Evolutionary conservation across 2,329 filamentous ascomycete species (phyloP), one percentile per base, ranked within the genome.

Genomic region (Thielaviopsis cerberus): DNA sequence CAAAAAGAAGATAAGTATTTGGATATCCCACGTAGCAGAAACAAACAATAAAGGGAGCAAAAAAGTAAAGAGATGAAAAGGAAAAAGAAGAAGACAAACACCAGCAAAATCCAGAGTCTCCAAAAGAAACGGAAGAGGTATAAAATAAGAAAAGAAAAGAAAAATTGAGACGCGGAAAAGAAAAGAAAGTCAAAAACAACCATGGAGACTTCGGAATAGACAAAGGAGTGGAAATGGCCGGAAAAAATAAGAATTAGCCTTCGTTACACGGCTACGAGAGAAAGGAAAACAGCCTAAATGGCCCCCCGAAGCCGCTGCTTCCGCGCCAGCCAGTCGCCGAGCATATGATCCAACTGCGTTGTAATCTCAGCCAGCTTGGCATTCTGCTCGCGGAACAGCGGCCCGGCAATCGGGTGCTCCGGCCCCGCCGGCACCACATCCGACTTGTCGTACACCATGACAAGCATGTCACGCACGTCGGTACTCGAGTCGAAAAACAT

Each of bases 401-500:
- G 80, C 15, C 81, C 81, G 55, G 86, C 88, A 51, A 94, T 76
- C 0, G 91, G 91, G 68, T 97, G 90, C 59, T 95, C 88, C n/a
- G 80, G 78, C 1, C 85, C 81, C 7, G 85, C 86, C 20, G 88
- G 86, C 50, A 82, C 78, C 17, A 94, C 82, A 60, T 90, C 86
- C 15, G 82, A 86, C 68, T 90, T 95, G 70, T 97, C 90, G 67
- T 95, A 90, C 26, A 98, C 88, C 61, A 98, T 86, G 41, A 90
- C 79, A 55, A 97, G 77, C 67, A 97, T 79, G 67, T 98, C 91
- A 55, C 88, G 81, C 63, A 98, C 88, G 62, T 95, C 88, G 34
- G 83, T 83, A 61, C 88, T 82, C 4, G 60, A 59, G 63, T 97
- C 91, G 65, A 97, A 85, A 71, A 96, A 98, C 15, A 86, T 84